Percentiles rank a stretch among this genome's conserved stretches.
Evolutionary conservation across 495 filamentous ascomycete genomes (phyloP).

Genomic region (Talaromyces adpressus): DNA sequence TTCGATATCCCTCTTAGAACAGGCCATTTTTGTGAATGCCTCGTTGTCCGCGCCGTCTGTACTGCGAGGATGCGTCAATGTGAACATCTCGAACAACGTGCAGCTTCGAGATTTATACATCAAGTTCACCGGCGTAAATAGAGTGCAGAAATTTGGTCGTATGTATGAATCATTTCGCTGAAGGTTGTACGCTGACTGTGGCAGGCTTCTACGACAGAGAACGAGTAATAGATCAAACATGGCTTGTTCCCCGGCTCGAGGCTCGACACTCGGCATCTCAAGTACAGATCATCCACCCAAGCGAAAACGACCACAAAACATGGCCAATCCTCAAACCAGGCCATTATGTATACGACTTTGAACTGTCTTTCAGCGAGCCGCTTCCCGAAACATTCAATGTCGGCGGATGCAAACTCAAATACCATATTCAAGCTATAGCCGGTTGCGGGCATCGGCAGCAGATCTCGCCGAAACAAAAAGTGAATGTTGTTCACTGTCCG

Average conservation of each 20-base stretch:
- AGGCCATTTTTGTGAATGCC: conserved; percentile 6
- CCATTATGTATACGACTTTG: conserved; percentile 2
- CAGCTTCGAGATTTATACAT: conserved; percentile 2
- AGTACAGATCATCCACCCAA: neutral
- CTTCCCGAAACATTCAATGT: conserved; percentile 6
- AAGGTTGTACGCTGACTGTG: too few relatives aligned
- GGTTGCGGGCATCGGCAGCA: neutral
- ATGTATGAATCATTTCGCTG: neutral
- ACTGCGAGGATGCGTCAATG: neutral
- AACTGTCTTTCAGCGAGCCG: neutral
- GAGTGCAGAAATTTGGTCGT: neutral
- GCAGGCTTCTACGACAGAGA: conserved; percentile 2
- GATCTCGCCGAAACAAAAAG: neutral
- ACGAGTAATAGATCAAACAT: conserved; percentile 2
- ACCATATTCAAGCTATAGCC: conserved; percentile 5
- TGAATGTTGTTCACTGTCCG: conserved; percentile 4
- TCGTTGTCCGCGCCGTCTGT: neutral
- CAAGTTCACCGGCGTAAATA: conserved; percentile 2
- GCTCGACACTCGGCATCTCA: neutral
- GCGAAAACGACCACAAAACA: neutral
- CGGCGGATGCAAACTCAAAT: conserved; percentile 3
- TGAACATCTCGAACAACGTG: conserved; percentile 2
- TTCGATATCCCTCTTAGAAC: neutral
- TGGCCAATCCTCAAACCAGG: conserved; percentile 4
- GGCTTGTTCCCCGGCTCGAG: neutral